Percentiles rank a stretch among this genome's conserved stretches.
These are phyloP conservation scores for Citrus cavaleriei DNA, from an alignment of 345 rosid species.

Conservation along the genomic window DNA sequence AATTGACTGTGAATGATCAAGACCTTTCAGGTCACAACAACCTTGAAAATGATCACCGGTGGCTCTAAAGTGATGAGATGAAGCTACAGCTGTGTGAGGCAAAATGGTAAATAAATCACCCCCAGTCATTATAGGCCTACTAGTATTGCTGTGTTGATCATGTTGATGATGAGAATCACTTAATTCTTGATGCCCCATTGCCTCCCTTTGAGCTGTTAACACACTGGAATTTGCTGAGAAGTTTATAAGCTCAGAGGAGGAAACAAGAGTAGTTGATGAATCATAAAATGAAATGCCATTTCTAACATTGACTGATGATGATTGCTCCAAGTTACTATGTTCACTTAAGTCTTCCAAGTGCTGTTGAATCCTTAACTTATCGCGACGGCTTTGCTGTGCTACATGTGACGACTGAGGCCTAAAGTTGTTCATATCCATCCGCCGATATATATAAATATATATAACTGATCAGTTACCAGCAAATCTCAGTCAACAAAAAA, in stretches of 20 bases:
- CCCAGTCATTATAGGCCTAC: constrained; percentile 3
- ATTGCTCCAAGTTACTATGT: constrained; percentile 17
- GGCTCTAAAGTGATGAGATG: constrained; percentile 8
- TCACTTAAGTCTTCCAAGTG: constrained; percentile 19
- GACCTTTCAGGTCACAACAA: constrained; percentile 26
- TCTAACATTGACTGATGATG: constrained; percentile 11
- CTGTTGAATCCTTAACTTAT: constrained; percentile 36
- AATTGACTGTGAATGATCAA: constrained; percentile 21
- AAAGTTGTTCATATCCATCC: constrained; percentile 34
- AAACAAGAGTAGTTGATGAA: constrained; percentile 3
- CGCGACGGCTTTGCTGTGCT: constrained; percentile 57
- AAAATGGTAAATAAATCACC: constrained; percentile 13
- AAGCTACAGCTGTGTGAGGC: constrained; percentile 23
- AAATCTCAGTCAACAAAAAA: no score
- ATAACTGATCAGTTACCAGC: background rate
- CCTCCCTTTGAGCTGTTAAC: constrained; percentile 12
- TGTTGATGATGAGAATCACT: background rate
- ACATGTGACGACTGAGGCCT: constrained; percentile 43
- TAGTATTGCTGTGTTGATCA: background rate
- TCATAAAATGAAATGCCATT: constrained; percentile 22
- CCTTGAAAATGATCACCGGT: constrained; percentile 25
- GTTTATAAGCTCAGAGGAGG: constrained; percentile 27
- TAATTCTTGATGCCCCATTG: constrained; percentile 23
- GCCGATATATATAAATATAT: background rate
- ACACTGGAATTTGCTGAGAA: constrained; percentile 12